These are phyloP conservation scores for Phytophthora nicotianae DNA, from an alignment of 352 stramenopile species.

Conservation along the genomic window DNA sequence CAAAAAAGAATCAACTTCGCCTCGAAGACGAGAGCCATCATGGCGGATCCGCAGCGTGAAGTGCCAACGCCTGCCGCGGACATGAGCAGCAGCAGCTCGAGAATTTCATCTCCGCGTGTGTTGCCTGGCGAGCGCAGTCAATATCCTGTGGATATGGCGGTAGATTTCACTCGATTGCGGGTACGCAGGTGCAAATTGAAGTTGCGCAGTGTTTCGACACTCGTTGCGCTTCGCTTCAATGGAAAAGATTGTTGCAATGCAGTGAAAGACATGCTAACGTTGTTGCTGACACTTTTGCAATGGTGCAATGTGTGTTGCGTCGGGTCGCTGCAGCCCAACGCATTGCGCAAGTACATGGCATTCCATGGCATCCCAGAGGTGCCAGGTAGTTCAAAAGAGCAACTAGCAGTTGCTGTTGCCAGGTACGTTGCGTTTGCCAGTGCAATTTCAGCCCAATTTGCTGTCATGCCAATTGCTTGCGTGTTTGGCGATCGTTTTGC, in stretches of 20 bases:
- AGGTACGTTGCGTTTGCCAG: slow-evolving; percentile 38
- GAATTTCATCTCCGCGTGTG: slow-evolving; percentile 8
- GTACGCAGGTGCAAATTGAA: slow-evolving; percentile 36
- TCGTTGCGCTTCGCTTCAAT: slow-evolving; percentile 1
- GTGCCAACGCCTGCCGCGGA: background rate
- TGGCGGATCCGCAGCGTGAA: slow-evolving; percentile 33
- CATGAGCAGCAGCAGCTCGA: slow-evolving; percentile 5
- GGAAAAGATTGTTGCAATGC: slow-evolving; percentile 5
- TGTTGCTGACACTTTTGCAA: slow-evolving; percentile 24
- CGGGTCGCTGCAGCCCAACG: slow-evolving; percentile 41
- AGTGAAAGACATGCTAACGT: background rate
- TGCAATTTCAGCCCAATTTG: slow-evolving; percentile 1
- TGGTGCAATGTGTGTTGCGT: slow-evolving; percentile 4
- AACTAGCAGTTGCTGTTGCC: slow-evolving; percentile 69
- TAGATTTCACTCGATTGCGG: slow-evolving; percentile 75
- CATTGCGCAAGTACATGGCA: slow-evolving; percentile 72
- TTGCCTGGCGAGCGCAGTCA: slow-evolving; percentile 44
- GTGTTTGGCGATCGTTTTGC: slow-evolving; percentile 2
- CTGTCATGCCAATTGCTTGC: slow-evolving; percentile 1
- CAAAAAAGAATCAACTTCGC: slow-evolving; percentile 31
- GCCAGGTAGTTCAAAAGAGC: slow-evolving; percentile 52
- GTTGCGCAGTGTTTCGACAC: background rate
- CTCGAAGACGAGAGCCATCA: slow-evolving; percentile 14
- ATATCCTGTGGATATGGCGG: slow-evolving; percentile 63
- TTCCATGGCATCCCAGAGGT: slow-evolving; percentile 61